Evolutionary conservation across 441 rosid genomes (phyloP).

Genomic region (Erysimum pusillum): DNA sequence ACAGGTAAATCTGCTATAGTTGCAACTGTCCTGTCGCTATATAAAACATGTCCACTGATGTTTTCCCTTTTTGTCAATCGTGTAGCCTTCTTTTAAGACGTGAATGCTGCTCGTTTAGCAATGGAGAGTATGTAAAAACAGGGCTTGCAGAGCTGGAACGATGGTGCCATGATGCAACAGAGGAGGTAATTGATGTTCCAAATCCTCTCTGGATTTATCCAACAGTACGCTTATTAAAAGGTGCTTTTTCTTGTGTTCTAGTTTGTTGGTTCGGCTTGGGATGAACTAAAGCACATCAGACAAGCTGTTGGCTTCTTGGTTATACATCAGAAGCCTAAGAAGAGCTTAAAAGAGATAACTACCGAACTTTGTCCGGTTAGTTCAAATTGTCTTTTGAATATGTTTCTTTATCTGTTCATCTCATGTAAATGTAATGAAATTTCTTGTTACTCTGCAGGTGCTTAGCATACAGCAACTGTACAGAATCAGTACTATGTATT

Average conservation of each 20-base stretch:
- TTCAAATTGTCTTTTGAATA: neutral
- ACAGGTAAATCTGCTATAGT: constrained; percentile 54
- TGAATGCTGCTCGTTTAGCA: constrained; percentile 73
- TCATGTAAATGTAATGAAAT: constrained; percentile 1
- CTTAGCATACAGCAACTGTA: constrained; percentile 72
- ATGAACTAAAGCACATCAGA: constrained; percentile 91
- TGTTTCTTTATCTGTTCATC: constrained; percentile 21
- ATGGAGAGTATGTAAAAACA: constrained; percentile 64
- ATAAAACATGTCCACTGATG: constrained; percentile 22
- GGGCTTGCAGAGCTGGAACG: constrained; percentile 63
- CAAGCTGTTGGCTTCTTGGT: constrained; percentile 98
- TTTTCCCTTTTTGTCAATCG: constrained; percentile 15
- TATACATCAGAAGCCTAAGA: constrained; percentile 78
- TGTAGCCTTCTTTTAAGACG: constrained; percentile 66
- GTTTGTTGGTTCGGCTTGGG: constrained; percentile 87
- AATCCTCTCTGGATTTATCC: constrained; percentile 2
- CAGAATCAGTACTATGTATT: constrained; percentile 76
- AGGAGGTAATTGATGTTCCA: constrained; percentile 53
- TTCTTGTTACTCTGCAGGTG: constrained; percentile 54
- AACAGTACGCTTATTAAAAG: constrained; percentile 22
- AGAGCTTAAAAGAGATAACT: constrained; percentile 69
- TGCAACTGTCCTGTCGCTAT: constrained; percentile 13
- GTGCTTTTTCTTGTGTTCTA: constrained; percentile 42
- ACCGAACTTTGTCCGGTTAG: constrained; percentile 76
- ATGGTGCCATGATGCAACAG: constrained; percentile 63